Conservation (phyloP, 2,329 filamentous ascomycete species). For the Trichophyton benhamiae region DNA sequence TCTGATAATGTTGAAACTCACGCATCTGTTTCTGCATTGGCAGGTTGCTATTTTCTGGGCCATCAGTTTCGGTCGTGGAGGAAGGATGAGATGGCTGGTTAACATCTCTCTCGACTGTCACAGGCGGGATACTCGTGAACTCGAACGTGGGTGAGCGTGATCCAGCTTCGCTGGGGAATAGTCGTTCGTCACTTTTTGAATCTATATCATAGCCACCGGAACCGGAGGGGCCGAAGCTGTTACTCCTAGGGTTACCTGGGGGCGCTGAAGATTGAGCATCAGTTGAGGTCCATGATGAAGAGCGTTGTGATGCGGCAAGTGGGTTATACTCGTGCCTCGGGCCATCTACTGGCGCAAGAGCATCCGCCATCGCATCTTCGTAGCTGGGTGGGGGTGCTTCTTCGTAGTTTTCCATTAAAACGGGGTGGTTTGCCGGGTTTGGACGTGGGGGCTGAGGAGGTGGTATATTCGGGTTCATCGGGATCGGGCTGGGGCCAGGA, state of each 20-base stretch:
- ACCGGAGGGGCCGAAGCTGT: constrained; percentile 2
- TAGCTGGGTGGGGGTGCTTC: constrained; percentile 81
- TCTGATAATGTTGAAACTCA: not conserved
- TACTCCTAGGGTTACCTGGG: constrained; percentile 11
- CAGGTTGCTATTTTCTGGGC: not conserved
- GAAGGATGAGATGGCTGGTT: not conserved
- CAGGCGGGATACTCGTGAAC: not conserved
- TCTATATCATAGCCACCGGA: not conserved
- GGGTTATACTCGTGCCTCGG: constrained; percentile 44
- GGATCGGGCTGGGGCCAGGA: not conserved
- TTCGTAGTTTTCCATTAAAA: constrained; percentile 32
- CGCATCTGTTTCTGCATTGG: not conserved
- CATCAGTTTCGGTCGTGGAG: not conserved
- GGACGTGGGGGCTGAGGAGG: constrained; percentile 34
- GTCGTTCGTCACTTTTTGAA: constrained; percentile 20
- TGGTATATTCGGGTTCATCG: constrained; percentile 15
- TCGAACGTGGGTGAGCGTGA: not conserved
- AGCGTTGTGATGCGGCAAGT: constrained; percentile 21
- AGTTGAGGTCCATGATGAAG: constrained; percentile 18
- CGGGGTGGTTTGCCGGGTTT: constrained; percentile 10
- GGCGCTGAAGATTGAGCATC: constrained; percentile 27
- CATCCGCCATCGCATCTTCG: constrained; percentile 78
- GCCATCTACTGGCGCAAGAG: constrained; percentile 60
- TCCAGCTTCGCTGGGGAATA: constrained; percentile 13
- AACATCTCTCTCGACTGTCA: not conserved